Evolutionary conservation across 1,139 yeast genomes (phyloP), one percentile per base, ranked within the genome.

Genomic region (Magnusiomyces fungicola): DNA sequence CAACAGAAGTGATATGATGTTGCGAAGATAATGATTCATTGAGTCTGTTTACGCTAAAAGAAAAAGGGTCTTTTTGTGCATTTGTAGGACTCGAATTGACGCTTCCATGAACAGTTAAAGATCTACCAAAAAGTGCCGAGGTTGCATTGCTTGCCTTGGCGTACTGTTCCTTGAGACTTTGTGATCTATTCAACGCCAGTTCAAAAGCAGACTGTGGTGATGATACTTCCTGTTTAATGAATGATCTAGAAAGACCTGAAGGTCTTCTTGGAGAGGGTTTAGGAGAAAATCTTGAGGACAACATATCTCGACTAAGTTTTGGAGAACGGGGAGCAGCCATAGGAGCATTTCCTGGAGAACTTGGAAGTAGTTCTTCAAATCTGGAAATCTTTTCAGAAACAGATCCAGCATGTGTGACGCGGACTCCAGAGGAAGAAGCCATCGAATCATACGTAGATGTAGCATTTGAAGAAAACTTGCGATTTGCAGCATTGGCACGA

Each of bases 361-460:
- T 29, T 5, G 45, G 45, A 12, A 27, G 12, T 6, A 43, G 38
- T n/a, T 43, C 45, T 21, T 43, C 45, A 23, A 43, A 43, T 19
- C 25, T n/a, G 21, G 45, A 43, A 43, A 43, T 43, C 21, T 32
- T 30, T 43, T 43, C 45, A 5, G 45, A 43, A 21, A 43, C 45
- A 21, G 45, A 43, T 2, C 45, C 45, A 30, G 24, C 5, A 6
- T 43, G 36, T 6, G 24, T 22, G n/a, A 43, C 25, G 16, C 45
- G 37, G 4, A 22, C 27, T 10, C 38, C 45, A 2, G 45, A 43
- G 23, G 24, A 43, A 30, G 45, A 43, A 12, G 45, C 38, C 45
- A 43, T 43, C 3, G 37, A 24, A 19, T 43, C 45, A 12, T 43
- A 43, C 16, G 43, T 12, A 14, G 43, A 40, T 16, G 12, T 32